Evolutionary conservation across 441 rosid species (phyloP), one percentile per base, ranked within the genome.

Genomic region (Melastoma candidum): DNA sequence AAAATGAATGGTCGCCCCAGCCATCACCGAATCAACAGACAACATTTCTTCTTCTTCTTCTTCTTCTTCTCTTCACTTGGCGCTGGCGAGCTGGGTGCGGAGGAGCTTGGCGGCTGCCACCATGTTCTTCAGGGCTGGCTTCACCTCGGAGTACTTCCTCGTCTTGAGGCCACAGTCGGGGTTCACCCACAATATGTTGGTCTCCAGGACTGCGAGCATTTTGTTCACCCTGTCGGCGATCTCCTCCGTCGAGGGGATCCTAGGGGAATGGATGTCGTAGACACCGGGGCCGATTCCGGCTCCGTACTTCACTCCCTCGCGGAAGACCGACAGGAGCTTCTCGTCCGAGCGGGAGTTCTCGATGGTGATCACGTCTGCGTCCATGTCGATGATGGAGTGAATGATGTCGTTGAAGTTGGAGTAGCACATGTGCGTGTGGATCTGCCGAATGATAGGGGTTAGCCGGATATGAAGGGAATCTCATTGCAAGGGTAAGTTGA

Each of bases 351-450:
- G 22, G 22, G 22, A 17, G 84, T 90, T 90, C 87, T 90, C 96
- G 5, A 90, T 90, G 67, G 97, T 90, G 67, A 90, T 90, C 51
- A 90, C 96, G 71, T 90, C 96, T 1, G 96, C 96, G 44, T 90
- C 97, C 97, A 90, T 90, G 82, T 86, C 78, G 3, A 90, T 87
- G 56, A 90, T 87, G 10, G 95, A 90, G 76, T 90, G 96, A 61
- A 87, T 87, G 60, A 90, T 90, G 72, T 90, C 96, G 44, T 90
- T 90, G 84, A 90, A 90, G 82, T 90, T 68, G 66, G 98, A 90
- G 76, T 90, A 90, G 67, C 98, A 90, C 98, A 90, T 90, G 88
- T 87, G 98, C 47, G 96, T 90, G 74, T 90, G 96, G 66, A 87
- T 83, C 98, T 90, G 77, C 7, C 24, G 9, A 59, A 14, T 57